Base-by-base conservation (phyloP, 495 filamentous ascomycete genomes). In the Penicillium roqueforti region DNA sequence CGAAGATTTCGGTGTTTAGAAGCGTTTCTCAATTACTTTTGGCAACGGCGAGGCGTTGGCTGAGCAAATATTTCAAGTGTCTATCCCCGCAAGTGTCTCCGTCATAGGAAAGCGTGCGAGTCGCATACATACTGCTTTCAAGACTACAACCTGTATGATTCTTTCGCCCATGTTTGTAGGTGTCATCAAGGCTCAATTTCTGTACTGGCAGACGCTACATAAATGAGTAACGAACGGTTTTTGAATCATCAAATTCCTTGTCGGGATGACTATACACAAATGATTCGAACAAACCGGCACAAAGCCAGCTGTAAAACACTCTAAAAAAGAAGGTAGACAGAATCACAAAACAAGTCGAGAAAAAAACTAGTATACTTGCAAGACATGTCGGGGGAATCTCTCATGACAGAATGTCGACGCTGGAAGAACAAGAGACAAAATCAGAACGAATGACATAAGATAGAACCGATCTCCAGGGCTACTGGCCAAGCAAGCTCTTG, bases 31-130 rank as follows among this genome's bases (percentile, higher is more conserved):
- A 34, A 41, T 44, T 43, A 29, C 20, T 56, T 63, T 67, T 55
- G 58, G 61, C 62, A 67, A 61, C 58, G 65, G 70, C 61, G 55
- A 66, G 71, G 69, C 69, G 71, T 74, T 72, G 46, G 45, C 47
- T 61, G 60, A 59, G 60, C 57, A 63, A 58, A 58, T 58, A 63
- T 62, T 36, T 49, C 54, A 55, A 57, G 51, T 60, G 43, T 59
- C 52, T 59, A 54, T 57, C 45, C 28, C 46, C 38, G 39, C 41
- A 51, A 47, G 25, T 57, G 22, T 45, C 39, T 48, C 34, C 36
- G 50, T 52, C 46, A 41, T 38, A 52, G 40, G 22, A 43, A 43
- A 26, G 13, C 13, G 40, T 10, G 41, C 40, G 1, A 43, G 14
- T 43, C 8, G 31, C 31, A 39, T 39, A 39, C n/a, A 39, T 18